Conservation (phyloP, 2,329 filamentous ascomycete species). For the Xylaria sp. region DNA sequence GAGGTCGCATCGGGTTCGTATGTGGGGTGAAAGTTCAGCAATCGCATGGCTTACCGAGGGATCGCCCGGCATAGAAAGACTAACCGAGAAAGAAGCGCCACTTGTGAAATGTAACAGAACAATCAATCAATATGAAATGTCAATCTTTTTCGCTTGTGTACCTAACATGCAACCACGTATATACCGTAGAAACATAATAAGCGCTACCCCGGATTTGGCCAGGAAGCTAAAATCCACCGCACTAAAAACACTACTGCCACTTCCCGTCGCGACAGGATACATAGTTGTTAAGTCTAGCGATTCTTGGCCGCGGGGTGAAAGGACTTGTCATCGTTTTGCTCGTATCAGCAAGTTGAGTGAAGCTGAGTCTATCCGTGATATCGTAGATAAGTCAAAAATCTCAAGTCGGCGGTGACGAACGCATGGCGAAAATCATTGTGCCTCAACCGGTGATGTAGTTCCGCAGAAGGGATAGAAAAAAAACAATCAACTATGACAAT, state of each 20-base stretch:
- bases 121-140: too few relatives aligned
- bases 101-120: too few relatives aligned
- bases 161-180: background rate
- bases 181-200: background rate
- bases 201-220: conserved; percentile 13
- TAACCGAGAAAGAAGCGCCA: background rate
- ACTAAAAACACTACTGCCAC: background rate
- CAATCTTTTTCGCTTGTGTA: background rate
- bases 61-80: too few relatives aligned
- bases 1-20: too few relatives aligned
- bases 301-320: background rate
- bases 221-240: background rate
- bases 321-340: too few relatives aligned
- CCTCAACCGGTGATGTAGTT: background rate
- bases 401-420: background rate
- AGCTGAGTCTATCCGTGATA: background rate
- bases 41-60: too few relatives aligned
- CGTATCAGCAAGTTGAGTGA: background rate
- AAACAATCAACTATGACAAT: background rate
- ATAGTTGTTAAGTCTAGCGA: background rate
- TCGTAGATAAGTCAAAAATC: background rate
- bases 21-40: too few relatives aligned
- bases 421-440: background rate
- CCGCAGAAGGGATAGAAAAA: background rate
- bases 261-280: background rate